A percentile compares a stretch with the other conserved stretches of the same genome.
Conservation (phyloP, 306 rosid species). For the Potentilla sterilis region DNA sequence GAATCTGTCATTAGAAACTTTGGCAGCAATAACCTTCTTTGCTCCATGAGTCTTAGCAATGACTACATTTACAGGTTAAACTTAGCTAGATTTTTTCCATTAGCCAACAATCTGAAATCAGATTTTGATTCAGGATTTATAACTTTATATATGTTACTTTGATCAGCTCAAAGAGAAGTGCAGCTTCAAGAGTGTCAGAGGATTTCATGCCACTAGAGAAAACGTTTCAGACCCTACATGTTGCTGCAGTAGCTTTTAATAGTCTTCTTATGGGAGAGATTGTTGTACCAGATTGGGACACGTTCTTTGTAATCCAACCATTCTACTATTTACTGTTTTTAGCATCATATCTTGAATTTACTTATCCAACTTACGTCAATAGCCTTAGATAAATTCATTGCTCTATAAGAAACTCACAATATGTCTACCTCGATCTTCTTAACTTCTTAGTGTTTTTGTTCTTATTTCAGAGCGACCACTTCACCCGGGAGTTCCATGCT, state of each 20-base stretch:
- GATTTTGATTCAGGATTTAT: constrained; percentile 13
- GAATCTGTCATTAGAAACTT: constrained; percentile 56
- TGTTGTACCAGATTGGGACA: constrained; percentile 77
- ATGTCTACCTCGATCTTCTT: neutral
- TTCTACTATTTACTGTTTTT: no score
- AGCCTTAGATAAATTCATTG: neutral
- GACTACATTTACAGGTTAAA: constrained; percentile 67
- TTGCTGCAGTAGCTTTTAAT: constrained; percentile 67
- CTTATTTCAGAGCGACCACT: constrained; percentile 57
- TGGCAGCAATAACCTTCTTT: constrained; percentile 47
- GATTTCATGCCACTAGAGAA: constrained; percentile 83
- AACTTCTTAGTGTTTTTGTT: constrained; percentile 3
- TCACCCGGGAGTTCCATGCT: constrained; percentile 72
- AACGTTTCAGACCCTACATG: constrained; percentile 64
- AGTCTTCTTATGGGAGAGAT: constrained; percentile 78
- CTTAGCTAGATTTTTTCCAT: no score
- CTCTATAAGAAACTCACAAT: neutral
- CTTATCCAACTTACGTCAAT: neutral
- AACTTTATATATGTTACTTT: neutral
- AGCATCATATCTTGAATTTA: neutral
- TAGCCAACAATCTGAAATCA: neutral
- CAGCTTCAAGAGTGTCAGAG: constrained; percentile 68
- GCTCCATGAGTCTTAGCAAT: constrained; percentile 63
- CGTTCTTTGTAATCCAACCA: constrained; percentile 57
- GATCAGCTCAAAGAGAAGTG: constrained; percentile 61